phyloP scores from a whole-genome alignment of 2,329 filamentous ascomycete genomes.

The Pyricularia grisea region DNA sequence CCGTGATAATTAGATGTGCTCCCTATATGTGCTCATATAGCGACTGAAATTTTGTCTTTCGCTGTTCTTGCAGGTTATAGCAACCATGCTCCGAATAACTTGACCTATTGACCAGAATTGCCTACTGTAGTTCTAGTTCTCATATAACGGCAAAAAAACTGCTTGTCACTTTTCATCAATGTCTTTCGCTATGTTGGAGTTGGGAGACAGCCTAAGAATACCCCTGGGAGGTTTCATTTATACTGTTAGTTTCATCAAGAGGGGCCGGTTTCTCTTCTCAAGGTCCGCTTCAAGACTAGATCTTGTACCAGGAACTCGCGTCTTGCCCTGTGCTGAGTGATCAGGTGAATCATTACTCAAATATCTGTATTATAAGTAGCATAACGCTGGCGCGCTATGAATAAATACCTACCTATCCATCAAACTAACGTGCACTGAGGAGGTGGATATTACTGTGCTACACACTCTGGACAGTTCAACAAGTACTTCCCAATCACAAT shows the following conservation, averaged over 20 bases:
- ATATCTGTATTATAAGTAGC: too few species aligned
- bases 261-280: background rate
- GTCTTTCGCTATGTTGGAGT: background rate
- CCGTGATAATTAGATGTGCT: slow-evolving; percentile 37
- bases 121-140: background rate
- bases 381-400: too few species aligned
- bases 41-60: background rate
- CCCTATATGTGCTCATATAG: slow-evolving; percentile 41
- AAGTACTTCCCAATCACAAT: too few species aligned
- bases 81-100: background rate
- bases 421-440: too few species aligned
- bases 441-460: too few species aligned
- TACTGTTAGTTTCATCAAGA: background rate
- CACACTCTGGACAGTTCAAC: too few species aligned
- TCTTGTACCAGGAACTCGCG: background rate
- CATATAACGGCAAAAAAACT: background rate
- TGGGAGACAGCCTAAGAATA: background rate
- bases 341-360: background rate
- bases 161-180: background rate
- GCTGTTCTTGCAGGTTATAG: background rate
- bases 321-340: background rate
- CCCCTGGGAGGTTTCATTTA: background rate
- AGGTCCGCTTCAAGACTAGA: background rate
- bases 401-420: too few species aligned
- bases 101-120: background rate